Conservation (phyloP, 306 rosid species). For the Cucumis sativus region DNA sequence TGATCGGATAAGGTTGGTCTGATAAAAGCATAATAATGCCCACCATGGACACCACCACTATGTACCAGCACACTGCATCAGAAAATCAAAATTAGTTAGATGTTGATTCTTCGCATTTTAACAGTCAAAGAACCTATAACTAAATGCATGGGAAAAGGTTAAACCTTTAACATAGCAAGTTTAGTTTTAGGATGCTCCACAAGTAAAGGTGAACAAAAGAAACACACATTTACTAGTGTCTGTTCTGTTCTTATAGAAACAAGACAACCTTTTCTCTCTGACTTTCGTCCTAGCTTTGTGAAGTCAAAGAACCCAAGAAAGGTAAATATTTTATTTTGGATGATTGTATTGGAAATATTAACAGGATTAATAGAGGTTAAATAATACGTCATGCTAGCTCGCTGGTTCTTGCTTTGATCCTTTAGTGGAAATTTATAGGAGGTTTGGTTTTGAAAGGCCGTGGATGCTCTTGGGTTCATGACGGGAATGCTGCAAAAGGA, state of each 20-base stretch:
- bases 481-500: not conserved
- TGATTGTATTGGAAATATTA: not conserved
- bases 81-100: slow-evolving; percentile 7
- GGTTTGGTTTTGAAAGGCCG: not conserved
- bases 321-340: not conserved
- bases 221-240: not conserved
- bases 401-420: not conserved
- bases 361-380: not conserved
- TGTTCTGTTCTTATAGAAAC: not conserved
- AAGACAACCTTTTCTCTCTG: not conserved
- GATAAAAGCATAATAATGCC: slow-evolving; percentile 88
- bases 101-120: not conserved
- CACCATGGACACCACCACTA: slow-evolving; percentile 94
- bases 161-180: not conserved
- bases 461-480: not conserved
- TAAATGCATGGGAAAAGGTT: not conserved
- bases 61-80: slow-evolving; percentile 87
- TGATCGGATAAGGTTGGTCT: slow-evolving; percentile 81
- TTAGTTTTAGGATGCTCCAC: not conserved
- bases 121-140: not conserved
- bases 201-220: not conserved
- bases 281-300: not conserved
- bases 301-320: not conserved
- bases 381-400: not conserved
- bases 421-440: not conserved